phyloP scores from a whole-genome alignment of 768 basidiomycete genomes.

The Tulasnella sp. region DNA sequence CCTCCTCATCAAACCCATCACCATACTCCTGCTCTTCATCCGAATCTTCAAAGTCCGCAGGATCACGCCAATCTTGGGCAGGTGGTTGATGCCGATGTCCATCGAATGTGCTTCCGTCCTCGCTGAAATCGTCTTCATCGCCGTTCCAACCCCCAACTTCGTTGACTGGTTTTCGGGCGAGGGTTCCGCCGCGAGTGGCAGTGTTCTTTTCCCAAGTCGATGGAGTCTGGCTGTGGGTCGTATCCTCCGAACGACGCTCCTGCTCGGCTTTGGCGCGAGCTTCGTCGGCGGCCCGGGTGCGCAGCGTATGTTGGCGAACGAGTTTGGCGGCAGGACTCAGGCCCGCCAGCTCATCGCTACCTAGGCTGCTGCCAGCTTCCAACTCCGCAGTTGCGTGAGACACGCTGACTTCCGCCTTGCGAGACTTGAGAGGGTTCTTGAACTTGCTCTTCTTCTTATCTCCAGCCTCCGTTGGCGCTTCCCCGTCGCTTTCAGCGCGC shows the following conservation, averaged over 20 bases:
- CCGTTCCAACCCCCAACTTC: conserved; percentile 39
- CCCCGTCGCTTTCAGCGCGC: conserved; percentile 37
- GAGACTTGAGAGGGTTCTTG: conserved; percentile 53
- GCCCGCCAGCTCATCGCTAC: conserved; percentile 50
- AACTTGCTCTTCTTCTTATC: conserved; percentile 42
- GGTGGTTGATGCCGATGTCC: conserved; percentile 2
- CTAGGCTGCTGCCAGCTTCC: conserved; percentile 42
- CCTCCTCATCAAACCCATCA: conserved; percentile 54
- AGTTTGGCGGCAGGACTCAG: conserved; percentile 85
- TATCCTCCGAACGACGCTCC: conserved; percentile 29
- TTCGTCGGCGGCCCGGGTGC: conserved; percentile 69
- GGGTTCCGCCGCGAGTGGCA: conserved; percentile 21
- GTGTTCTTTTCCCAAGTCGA: conserved; percentile 81
- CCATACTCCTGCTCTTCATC: conserved; percentile 39
- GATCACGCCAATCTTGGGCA: conserved; percentile 24
- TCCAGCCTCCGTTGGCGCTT: conserved; percentile 31
- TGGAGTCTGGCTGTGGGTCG: conserved; percentile 25
- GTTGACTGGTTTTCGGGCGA: conserved; percentile 30
- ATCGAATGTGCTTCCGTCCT: conserved; percentile 33
- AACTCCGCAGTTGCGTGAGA: conserved; percentile 80
- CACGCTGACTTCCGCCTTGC: conserved; percentile 59
- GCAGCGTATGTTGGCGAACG: conserved; percentile 80
- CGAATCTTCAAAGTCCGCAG: conserved; percentile 11
- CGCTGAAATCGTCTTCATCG: conserved; percentile 47
- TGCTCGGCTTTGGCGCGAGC: conserved; percentile 46